Percentiles rank a stretch among this genome's conserved stretches.
Conservation (phyloP, 768 basidiomycete genomes). For the Lentinula aciculospora region DNA sequence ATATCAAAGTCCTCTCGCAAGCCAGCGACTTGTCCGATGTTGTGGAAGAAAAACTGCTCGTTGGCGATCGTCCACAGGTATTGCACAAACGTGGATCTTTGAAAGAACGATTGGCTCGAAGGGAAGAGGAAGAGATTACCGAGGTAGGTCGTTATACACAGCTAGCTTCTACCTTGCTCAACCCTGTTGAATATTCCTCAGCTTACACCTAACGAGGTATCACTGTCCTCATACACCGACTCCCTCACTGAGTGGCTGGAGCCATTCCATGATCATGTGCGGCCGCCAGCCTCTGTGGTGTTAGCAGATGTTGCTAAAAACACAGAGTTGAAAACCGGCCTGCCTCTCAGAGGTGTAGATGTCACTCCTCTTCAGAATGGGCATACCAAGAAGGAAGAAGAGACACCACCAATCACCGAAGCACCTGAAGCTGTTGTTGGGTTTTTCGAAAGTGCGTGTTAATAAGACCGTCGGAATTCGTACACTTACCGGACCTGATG, state of each 20-base stretch:
- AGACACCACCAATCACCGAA: slow-evolving; percentile 59
- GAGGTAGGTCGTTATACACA: slow-evolving; percentile 34
- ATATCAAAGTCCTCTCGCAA: slow-evolving; percentile 72
- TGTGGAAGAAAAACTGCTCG: slow-evolving; percentile 75
- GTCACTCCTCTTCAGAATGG: slow-evolving; percentile 32
- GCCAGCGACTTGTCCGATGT: slow-evolving; percentile 77
- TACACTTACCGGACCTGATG: not conserved
- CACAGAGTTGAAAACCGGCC: slow-evolving; percentile 64
- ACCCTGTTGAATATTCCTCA: slow-evolving; percentile 19
- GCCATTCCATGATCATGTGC: slow-evolving; percentile 67
- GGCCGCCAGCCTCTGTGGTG: slow-evolving; percentile 65
- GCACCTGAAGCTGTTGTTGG: slow-evolving; percentile 46
- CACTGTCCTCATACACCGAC: slow-evolving; percentile 52
- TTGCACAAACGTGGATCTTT: slow-evolving; percentile 45
- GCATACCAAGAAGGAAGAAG: slow-evolving; percentile 64
- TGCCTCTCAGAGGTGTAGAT: slow-evolving; percentile 61
- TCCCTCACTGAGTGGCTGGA: slow-evolving; percentile 72
- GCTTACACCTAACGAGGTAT: slow-evolving; percentile 62
- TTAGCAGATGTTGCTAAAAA: slow-evolving; percentile 72
- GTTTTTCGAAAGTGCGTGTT: slow-evolving; percentile 58
- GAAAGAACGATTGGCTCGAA: slow-evolving; percentile 49
- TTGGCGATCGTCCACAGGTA: slow-evolving; percentile 72
- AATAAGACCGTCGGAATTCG: too few relatives aligned
- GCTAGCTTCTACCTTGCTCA: slow-evolving; percentile 5
- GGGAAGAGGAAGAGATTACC: slow-evolving; percentile 43